phyloP scores from a whole-genome alignment of 1,284 basidiomycete species.

The Cryptococcus sp. region DNA sequence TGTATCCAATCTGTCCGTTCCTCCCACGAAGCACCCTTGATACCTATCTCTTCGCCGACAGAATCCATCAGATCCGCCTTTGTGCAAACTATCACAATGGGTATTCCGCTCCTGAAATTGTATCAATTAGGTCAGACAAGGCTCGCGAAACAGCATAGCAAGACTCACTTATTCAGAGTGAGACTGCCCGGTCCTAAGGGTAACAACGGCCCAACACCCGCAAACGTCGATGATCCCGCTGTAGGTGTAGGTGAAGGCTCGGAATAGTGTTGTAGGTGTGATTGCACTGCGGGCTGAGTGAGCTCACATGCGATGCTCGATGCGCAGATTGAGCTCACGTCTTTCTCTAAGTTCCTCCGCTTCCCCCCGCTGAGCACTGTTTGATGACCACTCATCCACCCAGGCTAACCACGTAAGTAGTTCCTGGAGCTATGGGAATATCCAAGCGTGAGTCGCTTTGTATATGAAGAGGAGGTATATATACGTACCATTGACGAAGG shows the following conservation, averaged over 20 bases:
- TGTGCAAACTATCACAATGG: slow-evolving; percentile 86
- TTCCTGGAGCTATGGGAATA: slow-evolving; percentile 62
- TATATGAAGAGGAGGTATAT: not conserved
- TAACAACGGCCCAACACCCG: slow-evolving; percentile 60
- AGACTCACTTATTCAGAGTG: slow-evolving; percentile 65
- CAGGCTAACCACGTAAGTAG: slow-evolving; percentile 80
- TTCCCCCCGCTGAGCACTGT: slow-evolving; percentile 47
- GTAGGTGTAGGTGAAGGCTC: slow-evolving; percentile 68
- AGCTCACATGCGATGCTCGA: not conserved
- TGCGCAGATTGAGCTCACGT: slow-evolving; percentile 59
- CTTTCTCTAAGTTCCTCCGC: slow-evolving; percentile 79
- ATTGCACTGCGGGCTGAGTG: slow-evolving; percentile 66
- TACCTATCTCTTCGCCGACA: slow-evolving; percentile 61
- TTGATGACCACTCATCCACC: slow-evolving; percentile 72
- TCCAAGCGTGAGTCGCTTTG: not conserved
- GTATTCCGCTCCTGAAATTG: slow-evolving; percentile 65
- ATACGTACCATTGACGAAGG: slow-evolving; percentile 73
- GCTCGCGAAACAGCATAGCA: not conserved
- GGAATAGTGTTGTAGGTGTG: slow-evolving; percentile 81
- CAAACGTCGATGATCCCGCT: slow-evolving; percentile 26
- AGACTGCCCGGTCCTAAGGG: slow-evolving; percentile 76
- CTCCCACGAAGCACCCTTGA: slow-evolving; percentile 80
- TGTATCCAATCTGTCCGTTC: slow-evolving; percentile 94
- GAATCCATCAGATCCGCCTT: slow-evolving; percentile 87
- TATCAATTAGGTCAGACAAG: not conserved